A percentile compares a stretch with the other conserved stretches of the same genome.
Evolutionary conservation across 1,284 basidiomycete genomes (phyloP).

Genomic region (Melanopsichium pennsylvanicum): DNA sequence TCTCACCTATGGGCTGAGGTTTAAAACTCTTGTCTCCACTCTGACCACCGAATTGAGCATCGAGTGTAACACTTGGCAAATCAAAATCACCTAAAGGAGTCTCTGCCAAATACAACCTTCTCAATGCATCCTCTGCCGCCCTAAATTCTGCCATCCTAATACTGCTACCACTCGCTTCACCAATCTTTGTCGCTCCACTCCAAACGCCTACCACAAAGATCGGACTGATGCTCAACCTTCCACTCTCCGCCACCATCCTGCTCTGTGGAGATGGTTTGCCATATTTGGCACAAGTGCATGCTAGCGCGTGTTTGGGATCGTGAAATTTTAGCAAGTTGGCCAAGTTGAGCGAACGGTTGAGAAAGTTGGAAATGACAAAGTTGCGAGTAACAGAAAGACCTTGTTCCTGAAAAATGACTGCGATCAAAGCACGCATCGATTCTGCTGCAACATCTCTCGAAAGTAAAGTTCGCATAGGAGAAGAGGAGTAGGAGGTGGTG

Average conservation of each 20-base stretch:
- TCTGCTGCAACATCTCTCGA: constrained; percentile 61
- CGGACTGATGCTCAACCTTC: constrained; percentile 84
- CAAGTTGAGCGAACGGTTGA: constrained; percentile 69
- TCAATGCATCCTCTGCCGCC: constrained; percentile 83
- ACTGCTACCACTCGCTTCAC: constrained; percentile 92
- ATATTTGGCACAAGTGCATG: constrained; percentile 63
- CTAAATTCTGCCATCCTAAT: constrained; percentile 94
- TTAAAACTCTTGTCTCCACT: neutral
- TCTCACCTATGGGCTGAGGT: constrained; percentile 29
- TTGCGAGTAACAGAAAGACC: constrained; percentile 33
- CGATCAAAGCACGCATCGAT: constrained; percentile 69
- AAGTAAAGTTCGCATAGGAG: constrained; percentile 33
- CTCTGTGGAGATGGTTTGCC: constrained; percentile 50
- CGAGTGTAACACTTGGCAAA: constrained; percentile 54
- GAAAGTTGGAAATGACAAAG: constrained; percentile 50
- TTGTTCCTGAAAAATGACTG: constrained; percentile 70
- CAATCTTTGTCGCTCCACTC: constrained; percentile 82
- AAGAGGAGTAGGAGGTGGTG: neutral
- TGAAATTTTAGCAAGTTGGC: constrained; percentile 83
- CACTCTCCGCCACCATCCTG: constrained; percentile 89
- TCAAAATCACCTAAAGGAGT: constrained; percentile 72
- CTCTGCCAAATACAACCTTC: constrained; percentile 75
- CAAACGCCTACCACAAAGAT: constrained; percentile 93
- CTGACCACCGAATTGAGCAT: constrained; percentile 20
- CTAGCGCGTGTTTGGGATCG: constrained; percentile 66